These are phyloP conservation scores for Piromyces finnis DNA, from an alignment of 192 early-diverging fungal species.

Conservation along the genomic window DNA sequence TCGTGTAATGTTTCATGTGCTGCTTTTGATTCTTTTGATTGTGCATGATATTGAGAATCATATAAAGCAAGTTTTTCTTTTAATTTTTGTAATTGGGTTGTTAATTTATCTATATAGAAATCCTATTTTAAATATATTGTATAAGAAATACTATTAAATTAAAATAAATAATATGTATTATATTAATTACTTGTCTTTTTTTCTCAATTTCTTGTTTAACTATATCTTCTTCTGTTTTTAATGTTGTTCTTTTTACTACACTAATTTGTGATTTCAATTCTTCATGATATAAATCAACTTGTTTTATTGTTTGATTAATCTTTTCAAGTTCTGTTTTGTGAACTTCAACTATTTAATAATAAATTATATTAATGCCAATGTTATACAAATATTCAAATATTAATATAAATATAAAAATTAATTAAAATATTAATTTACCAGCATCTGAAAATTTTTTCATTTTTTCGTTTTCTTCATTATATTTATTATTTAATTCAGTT, in stretches of 20 bases:
- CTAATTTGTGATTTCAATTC: constrained; percentile 29
- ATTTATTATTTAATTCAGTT: constrained; percentile 11
- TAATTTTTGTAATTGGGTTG: constrained; percentile 25
- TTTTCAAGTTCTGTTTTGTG: constrained; percentile 39
- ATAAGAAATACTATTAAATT: no score
- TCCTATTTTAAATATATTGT: no score
- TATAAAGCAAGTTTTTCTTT: constrained; percentile 30
- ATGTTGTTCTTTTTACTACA: constrained; percentile 32
- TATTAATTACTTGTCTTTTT: constrained; percentile 23
- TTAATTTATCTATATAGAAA: constrained; percentile 36
- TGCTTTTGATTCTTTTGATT: constrained; percentile 33
- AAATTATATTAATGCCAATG: no score
- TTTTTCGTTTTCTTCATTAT: constrained; percentile 27
- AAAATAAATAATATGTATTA: no score
- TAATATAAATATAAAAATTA: no score
- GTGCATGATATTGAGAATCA: constrained; percentile 29
- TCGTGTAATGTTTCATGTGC: constrained; percentile 36
- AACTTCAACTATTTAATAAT: constrained; percentile 19
- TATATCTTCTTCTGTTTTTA: constrained; percentile 44
- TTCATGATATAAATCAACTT: constrained; percentile 41
- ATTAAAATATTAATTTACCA: neutral
- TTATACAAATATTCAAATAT: neutral
- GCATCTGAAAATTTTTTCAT: constrained; percentile 7
- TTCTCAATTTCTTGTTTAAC: constrained; percentile 36
- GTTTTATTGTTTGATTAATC: constrained; percentile 30